Percentiles rank a stretch among this genome's conserved stretches.
Conservation (phyloP, 768 basidiomycete genomes). For the Chalciporus chontae region DNA sequence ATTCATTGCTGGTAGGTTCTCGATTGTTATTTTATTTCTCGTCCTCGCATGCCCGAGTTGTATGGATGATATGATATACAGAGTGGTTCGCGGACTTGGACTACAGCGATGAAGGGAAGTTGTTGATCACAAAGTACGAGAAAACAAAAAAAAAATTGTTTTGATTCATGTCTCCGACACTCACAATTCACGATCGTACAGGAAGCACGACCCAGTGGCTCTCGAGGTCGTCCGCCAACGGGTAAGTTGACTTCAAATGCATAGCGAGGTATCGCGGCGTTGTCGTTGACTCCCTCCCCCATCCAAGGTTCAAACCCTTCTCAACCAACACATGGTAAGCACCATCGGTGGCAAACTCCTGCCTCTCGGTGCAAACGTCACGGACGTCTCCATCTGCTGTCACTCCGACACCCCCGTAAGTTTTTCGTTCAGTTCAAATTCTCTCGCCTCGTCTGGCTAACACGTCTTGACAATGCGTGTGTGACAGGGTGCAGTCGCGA, state of each 20-base stretch:
- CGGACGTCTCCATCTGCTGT: constrained; percentile 58
- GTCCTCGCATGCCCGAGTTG: not conserved
- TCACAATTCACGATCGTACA: constrained; percentile 21
- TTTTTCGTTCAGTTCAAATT: not conserved
- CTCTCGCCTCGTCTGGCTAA: not conserved
- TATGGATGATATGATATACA: constrained; percentile 25
- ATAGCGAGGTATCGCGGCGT: not conserved
- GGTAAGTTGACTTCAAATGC: constrained; percentile 28
- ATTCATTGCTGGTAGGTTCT: constrained; percentile 54
- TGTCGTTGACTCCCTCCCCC: not conserved
- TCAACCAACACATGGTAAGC: constrained; percentile 43
- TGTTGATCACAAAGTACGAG: constrained; percentile 55
- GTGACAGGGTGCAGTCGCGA: constrained; percentile 48
- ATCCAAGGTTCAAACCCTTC: constrained; percentile 42
- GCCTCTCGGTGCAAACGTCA: constrained; percentile 41
- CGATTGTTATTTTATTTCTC: not conserved
- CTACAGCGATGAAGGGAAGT: constrained; percentile 51
- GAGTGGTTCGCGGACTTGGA: constrained; percentile 70
- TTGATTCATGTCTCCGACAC: not conserved
- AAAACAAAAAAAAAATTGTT: too few relatives aligned
- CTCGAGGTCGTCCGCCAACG: constrained; percentile 40
- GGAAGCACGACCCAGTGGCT: constrained; percentile 49
- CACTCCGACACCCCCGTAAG: constrained; percentile 64
- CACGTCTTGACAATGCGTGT: not conserved
- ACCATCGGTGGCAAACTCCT: constrained; percentile 41